Conservation (phyloP, 2,329 filamentous ascomycete species). For the Thelonectria blattea region DNA sequence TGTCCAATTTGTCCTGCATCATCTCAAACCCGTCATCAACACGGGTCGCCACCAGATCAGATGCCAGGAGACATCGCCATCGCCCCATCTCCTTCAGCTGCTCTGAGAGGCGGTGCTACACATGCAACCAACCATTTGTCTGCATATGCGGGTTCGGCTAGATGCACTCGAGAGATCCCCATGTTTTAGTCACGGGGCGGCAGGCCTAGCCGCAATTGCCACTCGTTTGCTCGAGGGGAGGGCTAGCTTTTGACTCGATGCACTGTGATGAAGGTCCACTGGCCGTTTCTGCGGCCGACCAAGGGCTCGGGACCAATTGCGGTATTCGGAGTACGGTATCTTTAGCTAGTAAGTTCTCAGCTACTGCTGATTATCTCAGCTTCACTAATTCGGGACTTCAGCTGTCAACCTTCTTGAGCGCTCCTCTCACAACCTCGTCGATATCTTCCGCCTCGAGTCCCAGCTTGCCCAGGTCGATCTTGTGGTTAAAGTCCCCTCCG, state of each 20-base stretch:
- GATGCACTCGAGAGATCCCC: slow-evolving; percentile 20
- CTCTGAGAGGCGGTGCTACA: not conserved
- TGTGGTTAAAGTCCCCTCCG: slow-evolving; percentile 42
- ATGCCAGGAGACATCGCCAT: not conserved
- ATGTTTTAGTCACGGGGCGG: slow-evolving; percentile 4
- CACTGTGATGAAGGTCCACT: slow-evolving; percentile 14
- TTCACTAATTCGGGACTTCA: not conserved
- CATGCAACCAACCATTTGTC: slow-evolving; percentile 30
- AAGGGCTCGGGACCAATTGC: not conserved
- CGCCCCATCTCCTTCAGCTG: slow-evolving; percentile 6
- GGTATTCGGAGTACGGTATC: not conserved
- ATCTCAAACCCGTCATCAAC: slow-evolving; percentile 14
- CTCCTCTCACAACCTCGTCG: slow-evolving; percentile 34
- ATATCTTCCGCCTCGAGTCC: slow-evolving; percentile 39
- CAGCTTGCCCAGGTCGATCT: slow-evolving; percentile 37
- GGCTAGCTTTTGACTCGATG: slow-evolving; percentile 1
- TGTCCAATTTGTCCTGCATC: not conserved
- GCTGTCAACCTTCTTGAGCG: not conserved
- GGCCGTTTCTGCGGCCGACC: slow-evolving; percentile 15
- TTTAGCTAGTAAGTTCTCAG: not conserved
- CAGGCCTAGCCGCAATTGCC: slow-evolving; percentile 8
- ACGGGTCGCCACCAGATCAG: slow-evolving; percentile 17
- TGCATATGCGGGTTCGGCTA: slow-evolving; percentile 28
- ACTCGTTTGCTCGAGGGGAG: not conserved
- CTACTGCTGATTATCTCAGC: not conserved